Base-by-base conservation (phyloP, 129 eudicot genomes). In the Solidago caesia region DNA sequence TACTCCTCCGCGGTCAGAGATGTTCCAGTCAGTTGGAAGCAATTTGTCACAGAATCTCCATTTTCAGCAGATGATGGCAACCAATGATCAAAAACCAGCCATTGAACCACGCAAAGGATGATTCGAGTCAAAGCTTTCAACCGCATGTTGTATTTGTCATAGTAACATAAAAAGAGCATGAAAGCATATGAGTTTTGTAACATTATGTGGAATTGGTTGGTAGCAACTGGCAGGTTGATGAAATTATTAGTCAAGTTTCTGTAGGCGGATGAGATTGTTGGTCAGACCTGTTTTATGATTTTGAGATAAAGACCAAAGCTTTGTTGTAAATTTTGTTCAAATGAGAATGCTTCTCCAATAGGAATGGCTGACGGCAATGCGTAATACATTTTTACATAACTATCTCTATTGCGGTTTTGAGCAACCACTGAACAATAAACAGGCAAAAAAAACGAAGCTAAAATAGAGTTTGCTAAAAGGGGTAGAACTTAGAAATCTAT, bases 1-100 rank as follows among this genome's bases (percentile, higher is more conserved):
- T 44, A 45, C 83, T 29, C 79, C 90, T 15, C 72, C 82, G 1
- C 80, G 74, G 25, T 85, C 89, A 21, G 87, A 82, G 53, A 64
- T 74, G 73, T 76, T 53, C 41, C 64, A 52, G 21, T 86, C 87
- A 43, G 66, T 77, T 45, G 83, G 70, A 77, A 82, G 84, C 52
- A 81, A 76, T 60, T 52, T 77, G 5, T 80, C 83, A 65, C 84
- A 60, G 26, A 33, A 10, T 13, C 82, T 62, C 52, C 70, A 77
- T 46, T 72, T 25, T 8, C 86, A 72, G 41, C 75, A 79, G 47
- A 39, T 41, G 51, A 10, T 48, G 14, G 48, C 62, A 58, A 46
- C 62, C 42, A 39, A 45, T 79, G 82, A 67, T 63, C 67, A 41
- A 55, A 75, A 51, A 45, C 74, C 70, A 11, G 53, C n/a, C n/a